A percentile compares a stretch with the other conserved stretches of the same genome.
These are phyloP conservation scores for Tritrichomonas musculus DNA, from an alignment of 208 protist species.

Conservation along the genomic window DNA sequence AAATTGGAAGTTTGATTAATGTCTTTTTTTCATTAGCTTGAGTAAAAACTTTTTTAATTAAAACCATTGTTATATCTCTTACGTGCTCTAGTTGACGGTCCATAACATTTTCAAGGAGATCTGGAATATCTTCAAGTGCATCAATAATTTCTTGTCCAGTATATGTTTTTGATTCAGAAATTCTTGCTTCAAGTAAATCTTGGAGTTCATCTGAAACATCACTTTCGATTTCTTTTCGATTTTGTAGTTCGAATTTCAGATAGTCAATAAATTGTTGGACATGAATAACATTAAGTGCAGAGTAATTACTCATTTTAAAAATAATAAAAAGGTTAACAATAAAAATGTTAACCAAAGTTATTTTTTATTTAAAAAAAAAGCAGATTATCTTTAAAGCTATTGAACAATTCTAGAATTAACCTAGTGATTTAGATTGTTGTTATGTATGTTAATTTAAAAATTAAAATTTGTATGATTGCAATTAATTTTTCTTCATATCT, in stretches of 20 bases:
- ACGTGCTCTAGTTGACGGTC: not conserved
- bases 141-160: not conserved
- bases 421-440: too few relatives aligned
- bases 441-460: too few relatives aligned
- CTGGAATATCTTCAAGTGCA: not conserved
- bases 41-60: not conserved
- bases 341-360: too few relatives aligned
- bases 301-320: too few relatives aligned
- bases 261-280: not conserved
- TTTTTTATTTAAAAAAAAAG: too few relatives aligned
- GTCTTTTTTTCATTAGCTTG: not conserved
- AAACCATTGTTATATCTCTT: not conserved
- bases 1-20: not conserved
- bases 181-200: not conserved
- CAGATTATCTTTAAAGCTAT: too few relatives aligned
- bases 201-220: constrained; percentile 1
- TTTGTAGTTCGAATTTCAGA: not conserved
- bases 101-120: not conserved
- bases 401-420: too few relatives aligned
- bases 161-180: not conserved
- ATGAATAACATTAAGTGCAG: not conserved
- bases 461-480: too few relatives aligned
- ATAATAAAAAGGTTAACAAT: too few relatives aligned
- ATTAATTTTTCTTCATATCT: too few relatives aligned
- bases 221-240: not conserved